phyloP scores from a whole-genome alignment of 2,329 filamentous ascomycete genomes.

The Alternaria consortialis region DNA sequence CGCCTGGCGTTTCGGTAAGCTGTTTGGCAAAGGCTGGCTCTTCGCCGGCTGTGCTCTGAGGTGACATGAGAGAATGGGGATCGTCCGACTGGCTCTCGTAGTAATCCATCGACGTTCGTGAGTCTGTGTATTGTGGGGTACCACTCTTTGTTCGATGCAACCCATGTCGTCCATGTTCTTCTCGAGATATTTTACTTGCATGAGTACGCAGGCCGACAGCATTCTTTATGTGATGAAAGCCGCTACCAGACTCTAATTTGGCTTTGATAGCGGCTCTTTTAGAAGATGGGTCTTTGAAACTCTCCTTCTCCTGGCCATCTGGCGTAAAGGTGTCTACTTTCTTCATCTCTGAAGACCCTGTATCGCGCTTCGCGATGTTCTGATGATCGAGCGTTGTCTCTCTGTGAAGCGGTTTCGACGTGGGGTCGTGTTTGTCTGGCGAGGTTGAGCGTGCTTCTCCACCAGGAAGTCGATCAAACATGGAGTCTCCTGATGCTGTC shows the following conservation, averaged over 20 bases:
- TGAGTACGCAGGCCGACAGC: conserved; percentile 70
- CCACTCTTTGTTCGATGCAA: conserved; percentile 35
- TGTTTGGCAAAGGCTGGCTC: conserved; percentile 46
- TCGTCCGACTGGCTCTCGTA: conserved; percentile 21
- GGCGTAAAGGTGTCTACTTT: conserved; percentile 30
- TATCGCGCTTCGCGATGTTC: conserved; percentile 39
- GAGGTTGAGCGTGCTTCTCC: conserved; percentile 58
- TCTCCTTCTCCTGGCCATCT: conserved; percentile 57
- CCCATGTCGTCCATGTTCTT: conserved; percentile 42
- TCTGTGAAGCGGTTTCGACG: conserved; percentile 60
- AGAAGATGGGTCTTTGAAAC: conserved; percentile 64
- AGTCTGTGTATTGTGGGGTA: conserved; percentile 19
- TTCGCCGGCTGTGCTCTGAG: conserved; percentile 25
- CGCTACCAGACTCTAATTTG: conserved; percentile 81
- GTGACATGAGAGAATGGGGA: conserved; percentile 21
- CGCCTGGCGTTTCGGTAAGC: conserved; percentile 47
- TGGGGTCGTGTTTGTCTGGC: conserved; percentile 60
- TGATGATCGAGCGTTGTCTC: conserved; percentile 55
- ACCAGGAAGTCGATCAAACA: conserved; percentile 51
- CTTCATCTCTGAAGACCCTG: conserved; percentile 40
- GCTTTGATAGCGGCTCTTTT: conserved; percentile 75
- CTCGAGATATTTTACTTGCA: conserved; percentile 51
- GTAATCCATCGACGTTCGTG: conserved; percentile 15
- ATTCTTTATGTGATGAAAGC: conserved; percentile 85
- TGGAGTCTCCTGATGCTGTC: conserved; percentile 47